Base-by-base conservation (phyloP, 176 grass and related monocot genomes). In the Phoenix roebelenii region DNA sequence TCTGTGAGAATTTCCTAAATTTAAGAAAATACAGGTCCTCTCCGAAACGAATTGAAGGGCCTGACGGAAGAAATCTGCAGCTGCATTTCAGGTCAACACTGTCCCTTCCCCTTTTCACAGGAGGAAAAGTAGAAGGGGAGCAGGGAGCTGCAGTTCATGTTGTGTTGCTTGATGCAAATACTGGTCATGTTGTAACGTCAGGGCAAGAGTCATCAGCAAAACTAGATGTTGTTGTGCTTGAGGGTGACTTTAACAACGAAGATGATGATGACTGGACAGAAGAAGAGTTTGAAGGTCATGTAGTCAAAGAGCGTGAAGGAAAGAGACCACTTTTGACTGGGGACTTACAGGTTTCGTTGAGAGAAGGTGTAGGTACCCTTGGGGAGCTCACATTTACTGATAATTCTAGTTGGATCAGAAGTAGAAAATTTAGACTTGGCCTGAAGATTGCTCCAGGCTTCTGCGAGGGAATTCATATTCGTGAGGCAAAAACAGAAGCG, bases 101-200 rank as follows among this genome's bases (percentile, higher is more conserved):
- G 16, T 56, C 52, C 1, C 52, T 55, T 30, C 65, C 51, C 20
- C 51, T 68, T 68, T 68, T 68, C 15, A 68, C 65, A 22, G 65
- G 65, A 5, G 65, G 65, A 54, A 68, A 68, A 39, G 65, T 68
- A 56, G 65, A 68, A 56, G 65, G 65, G 4, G 65, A 68, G 23
- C 65, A 68, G 52, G 65, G 65, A 22, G 65, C n/a, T 22, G 65
- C 65, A 55, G 54, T 68, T 68, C 65, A 68, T 68, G 65, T 68
- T 15, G 65, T 68, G 25, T 55, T 68, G 18, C n/a, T 68, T 39
- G 65, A 68, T 56, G 65, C 25, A 55, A 55, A 56, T 52, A 30
- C 52, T 56, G 65, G 65, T 15, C 65, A 68, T 55, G 52, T 68
- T 39, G 51, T 68, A 55, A 35, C 3, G 17, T 55, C 51, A 15